Evolutionary conservation across 768 basidiomycete species (phyloP), one percentile per base, ranked within the genome.

Genomic region (Pleurotus platypus): DNA sequence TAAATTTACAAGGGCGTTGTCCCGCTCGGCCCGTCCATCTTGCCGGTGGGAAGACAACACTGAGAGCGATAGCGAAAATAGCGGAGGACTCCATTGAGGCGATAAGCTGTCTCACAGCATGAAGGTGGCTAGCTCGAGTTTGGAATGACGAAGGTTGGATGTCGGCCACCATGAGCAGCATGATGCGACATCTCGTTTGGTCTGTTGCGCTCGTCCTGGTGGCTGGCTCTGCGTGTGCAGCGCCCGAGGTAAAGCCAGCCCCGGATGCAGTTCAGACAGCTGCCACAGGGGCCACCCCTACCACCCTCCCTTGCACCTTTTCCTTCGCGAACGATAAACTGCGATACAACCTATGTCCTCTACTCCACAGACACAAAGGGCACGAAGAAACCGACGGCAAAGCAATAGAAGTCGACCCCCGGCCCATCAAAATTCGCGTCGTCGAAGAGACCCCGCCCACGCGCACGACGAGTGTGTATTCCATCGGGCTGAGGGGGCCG

Each of bases 391-490:
- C n/a, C 12, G 20, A 22, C 51, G 38, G 20, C n/a, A 40, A 40
- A 20, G 5, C 49, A 20, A 12, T 53, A 16, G 38, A 53, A 40
- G 51, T 53, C 18, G 51, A 53, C 35, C 20, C 18, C 6, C 9
- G 37, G 26, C 51, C 51, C 5, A 53, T 53, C 51, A 53, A 42
- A 26, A 53, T 53, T 9, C 9, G 22, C n/a, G 42, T 53, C 30
- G 38, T 40, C 12, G 51, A 53, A 30, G 27, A 53, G n/a, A 53
- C 51, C 18, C 51, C 51, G 22, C 51, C 51, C 8, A 53, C 51
- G 11, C 9, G 20, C 13, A 53, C 72, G 6, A 62, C 61, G 16
- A 56, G 68, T 55, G 59, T 63, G 12, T 74, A 73, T 49, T 57
- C 61, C 0, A 53, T 74, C n/a, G 63, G 63, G 2, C 57, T 72